phyloP scores from a whole-genome alignment of 2,329 filamentous ascomycete genomes.

The Aspergillus tanneri region DNA sequence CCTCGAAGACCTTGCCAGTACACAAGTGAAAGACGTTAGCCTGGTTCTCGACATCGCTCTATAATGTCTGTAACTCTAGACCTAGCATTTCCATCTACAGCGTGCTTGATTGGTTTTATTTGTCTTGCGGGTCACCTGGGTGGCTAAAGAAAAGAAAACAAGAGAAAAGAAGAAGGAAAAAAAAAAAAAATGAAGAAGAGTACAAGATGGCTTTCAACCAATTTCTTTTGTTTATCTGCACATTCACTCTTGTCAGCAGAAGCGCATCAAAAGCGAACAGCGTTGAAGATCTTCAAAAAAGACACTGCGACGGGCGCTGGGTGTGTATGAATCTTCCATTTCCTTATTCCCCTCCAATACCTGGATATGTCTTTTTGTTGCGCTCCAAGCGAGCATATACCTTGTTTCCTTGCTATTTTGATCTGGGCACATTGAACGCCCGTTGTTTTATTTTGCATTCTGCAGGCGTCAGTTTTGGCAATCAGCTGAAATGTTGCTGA shows the following conservation, averaged over 20 bases:
- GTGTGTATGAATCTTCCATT: neutral
- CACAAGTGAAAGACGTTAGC: conserved; percentile 91
- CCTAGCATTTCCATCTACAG: conserved; percentile 31
- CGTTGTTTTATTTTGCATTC: conserved; percentile 34
- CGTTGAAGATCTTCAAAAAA: neutral
- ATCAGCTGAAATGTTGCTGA: conserved; percentile 33
- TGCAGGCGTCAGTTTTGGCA: conserved; percentile 39
- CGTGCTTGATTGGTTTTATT: conserved; percentile 24
- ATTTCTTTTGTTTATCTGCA: conserved; percentile 4
- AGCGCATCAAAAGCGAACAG: conserved; percentile 1
- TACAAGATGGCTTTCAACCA: conserved; percentile 11
- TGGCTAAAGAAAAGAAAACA: conserved; percentile 1
- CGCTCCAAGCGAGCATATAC: conserved; percentile 31
- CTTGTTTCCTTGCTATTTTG: conserved; percentile 24
- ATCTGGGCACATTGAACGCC: conserved; percentile 23
- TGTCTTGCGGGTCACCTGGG: conserved; percentile 12
- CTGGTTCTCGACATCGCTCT: conserved; percentile 87
- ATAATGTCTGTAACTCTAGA: conserved; percentile 44
- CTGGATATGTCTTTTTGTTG: conserved; percentile 13
- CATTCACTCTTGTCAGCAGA: neutral
- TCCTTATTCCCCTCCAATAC: conserved; percentile 8
- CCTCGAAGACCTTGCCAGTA: conserved; percentile 88
- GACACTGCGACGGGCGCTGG: neutral
- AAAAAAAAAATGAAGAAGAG: neutral
- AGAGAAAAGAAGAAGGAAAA: conserved; percentile 1